Evolutionary conservation across 2,329 filamentous ascomycete genomes (phyloP), one percentile per base, ranked within the genome.

Genomic region (Truncatella angustata): DNA sequence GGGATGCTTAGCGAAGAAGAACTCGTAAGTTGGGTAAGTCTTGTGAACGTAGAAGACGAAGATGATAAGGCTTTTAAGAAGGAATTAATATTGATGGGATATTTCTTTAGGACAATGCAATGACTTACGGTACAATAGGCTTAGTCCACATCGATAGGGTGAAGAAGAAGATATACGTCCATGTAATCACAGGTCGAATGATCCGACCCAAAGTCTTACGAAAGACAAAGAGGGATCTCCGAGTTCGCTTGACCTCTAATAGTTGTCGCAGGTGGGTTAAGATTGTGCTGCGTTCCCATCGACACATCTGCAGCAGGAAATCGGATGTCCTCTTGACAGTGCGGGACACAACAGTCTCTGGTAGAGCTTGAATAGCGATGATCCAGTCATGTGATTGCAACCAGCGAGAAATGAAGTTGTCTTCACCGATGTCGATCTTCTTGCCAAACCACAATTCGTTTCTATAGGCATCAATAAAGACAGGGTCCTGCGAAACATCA

Each of bases 331-430:
- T 20, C 28, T 46, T 48, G 16, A 52, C 43, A 2, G 53, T 53
- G 20, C 53, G 47, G 5, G n/a, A 20, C 20, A 55, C 30, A 2
- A 32, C 43, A 20, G 49, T 51, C 44, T 49, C 23, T 3, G 50
- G 48, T 4, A 30, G 26, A 34, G 20, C 43, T 42, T 57, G 55
- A 6, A 52, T 4, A 21, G 37, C 36, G 18, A 55, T 44, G 30
- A 24, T 43, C 53, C 53, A 57, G 43, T 32, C 37, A 12, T 43
- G 28, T 0, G 18, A 11, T 32, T 50, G 50, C 20, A 51, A 11
- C 53, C 55, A 57, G 20, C 51, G 53, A 11, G 55, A 51, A n/a
- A 52, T 37, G 32, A 47, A 52, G 48, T 46, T 51, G 32, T 57
- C 50, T 24, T 55, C 55, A 26, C 48, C 43, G 16, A 50, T 43